A percentile compares a stretch with the other conserved stretches of the same genome.
Conservation (phyloP, 164 flowering plant genomes). For the Buxus sempervirens region DNA sequence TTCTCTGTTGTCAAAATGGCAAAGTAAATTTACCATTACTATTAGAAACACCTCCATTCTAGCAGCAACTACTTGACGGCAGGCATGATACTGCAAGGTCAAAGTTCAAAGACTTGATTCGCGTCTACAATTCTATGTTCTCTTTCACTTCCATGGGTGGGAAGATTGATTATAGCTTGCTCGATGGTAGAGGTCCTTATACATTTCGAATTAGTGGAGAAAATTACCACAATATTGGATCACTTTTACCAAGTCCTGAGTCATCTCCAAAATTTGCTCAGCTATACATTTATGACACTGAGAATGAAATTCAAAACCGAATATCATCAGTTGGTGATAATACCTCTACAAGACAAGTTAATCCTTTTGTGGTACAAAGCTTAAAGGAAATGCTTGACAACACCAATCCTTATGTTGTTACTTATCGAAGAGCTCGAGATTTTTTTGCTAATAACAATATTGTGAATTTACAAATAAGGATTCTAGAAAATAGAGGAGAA, state of each 20-base stretch:
- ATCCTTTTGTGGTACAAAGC: background rate
- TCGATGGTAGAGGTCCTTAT: slow-evolving; percentile 3
- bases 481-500: background rate
- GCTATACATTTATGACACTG: slow-evolving; percentile 12
- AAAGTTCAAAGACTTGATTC: background rate
- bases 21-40: too few species aligned
- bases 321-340: background rate
- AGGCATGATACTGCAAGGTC: background rate
- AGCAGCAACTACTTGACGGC: too few species aligned
- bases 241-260: background rate
- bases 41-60: too few species aligned
- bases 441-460: background rate
- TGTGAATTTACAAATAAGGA: background rate
- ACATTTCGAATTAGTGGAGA: slow-evolving; percentile 1
- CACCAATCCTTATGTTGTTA: background rate
- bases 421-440: slow-evolving; percentile 4
- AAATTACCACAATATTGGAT: background rate
- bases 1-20: too few species aligned
- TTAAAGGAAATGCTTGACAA: background rate
- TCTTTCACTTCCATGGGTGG: slow-evolving; percentile 14
- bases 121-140: slow-evolving; percentile 9
- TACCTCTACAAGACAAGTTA: background rate
- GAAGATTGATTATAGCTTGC: background rate
- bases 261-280: background rate
- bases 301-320: slow-evolving; percentile 9